phyloP scores from a whole-genome alignment of 129 eudicot genomes.

The Artemisia annua region DNA sequence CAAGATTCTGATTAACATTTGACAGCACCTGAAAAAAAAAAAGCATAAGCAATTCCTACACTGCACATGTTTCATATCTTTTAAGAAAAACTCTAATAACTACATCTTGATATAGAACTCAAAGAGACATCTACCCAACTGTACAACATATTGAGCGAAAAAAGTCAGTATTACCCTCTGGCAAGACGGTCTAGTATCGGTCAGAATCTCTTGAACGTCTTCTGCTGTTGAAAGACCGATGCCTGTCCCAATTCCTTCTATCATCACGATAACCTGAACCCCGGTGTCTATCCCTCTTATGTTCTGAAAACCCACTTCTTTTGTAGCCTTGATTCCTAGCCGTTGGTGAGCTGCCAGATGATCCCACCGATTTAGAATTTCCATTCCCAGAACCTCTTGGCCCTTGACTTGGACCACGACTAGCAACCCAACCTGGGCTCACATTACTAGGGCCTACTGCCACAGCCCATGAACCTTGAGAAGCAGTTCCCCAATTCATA shows the following conservation, averaged over 20 bases:
- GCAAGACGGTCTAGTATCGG: background rate
- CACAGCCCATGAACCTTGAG: slow-evolving; percentile 34
- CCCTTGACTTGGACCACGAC: slow-evolving; percentile 33
- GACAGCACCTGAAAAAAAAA: slow-evolving; percentile 2
- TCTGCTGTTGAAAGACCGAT: slow-evolving; percentile 24
- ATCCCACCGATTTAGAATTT: slow-evolving; percentile 38
- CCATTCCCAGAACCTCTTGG: slow-evolving; percentile 27
- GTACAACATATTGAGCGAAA: slow-evolving; percentile 20
- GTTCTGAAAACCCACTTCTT: slow-evolving; percentile 48
- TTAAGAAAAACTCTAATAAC: slow-evolving; percentile 1
- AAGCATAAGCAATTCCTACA: background rate
- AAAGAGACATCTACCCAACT: slow-evolving; percentile 31
- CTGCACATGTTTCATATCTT: slow-evolving; percentile 26
- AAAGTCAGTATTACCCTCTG: slow-evolving; percentile 1
- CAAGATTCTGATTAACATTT: background rate
- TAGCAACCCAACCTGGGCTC: slow-evolving; percentile 51
- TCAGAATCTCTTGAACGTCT: slow-evolving; percentile 15
- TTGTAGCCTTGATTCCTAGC: slow-evolving; percentile 42
- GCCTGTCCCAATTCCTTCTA: slow-evolving; percentile 26
- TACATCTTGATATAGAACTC: slow-evolving; percentile 16
- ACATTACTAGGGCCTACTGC: slow-evolving; percentile 31
- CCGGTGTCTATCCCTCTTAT: slow-evolving; percentile 37
- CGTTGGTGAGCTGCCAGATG: slow-evolving; percentile 46
- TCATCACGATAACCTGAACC: slow-evolving; percentile 20
- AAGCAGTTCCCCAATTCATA: slow-evolving; percentile 57